Evolutionary conservation across 805 yeast genomes (phyloP), one percentile per base, ranked within the genome.

Genomic region (Allodekkera sacchari): DNA sequence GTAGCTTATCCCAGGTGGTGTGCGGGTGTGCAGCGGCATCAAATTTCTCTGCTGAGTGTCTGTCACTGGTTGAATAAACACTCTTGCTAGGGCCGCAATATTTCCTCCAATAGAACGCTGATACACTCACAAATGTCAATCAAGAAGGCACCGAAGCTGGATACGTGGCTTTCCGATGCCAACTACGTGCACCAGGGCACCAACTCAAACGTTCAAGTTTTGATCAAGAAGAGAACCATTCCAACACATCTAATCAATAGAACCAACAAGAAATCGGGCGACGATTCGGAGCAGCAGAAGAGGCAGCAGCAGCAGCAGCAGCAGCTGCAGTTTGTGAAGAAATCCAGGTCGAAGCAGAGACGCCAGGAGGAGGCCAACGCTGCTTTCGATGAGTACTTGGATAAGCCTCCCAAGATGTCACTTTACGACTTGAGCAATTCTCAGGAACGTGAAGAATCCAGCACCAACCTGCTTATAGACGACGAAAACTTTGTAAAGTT

Each of bases 351-450:
- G 15, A 41, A 41, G 13, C 52, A 46, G 24, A 27, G 43, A 16
- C 43, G 42, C 27, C 25, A 30, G n/a, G 26, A 44, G 27, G 42
- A 37, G 5, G 43, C 35, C 3, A 30, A 32, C 10, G 38, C 32
- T 17, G 43, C 43, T 18, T 52, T 44, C 16, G 41, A 41, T 11
- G 29, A 39, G 2, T 67, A 28, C 15, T 38, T 36, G 11, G 44
- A 55, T 28, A 66, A 59, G 22, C 77, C 77, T 8, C 79, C 78
- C 1, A 47, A 60, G 5, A 52, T 64, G 36, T 70, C 77, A 4
- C 55, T 72, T 17, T 66, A 61, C 38, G 79, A 72, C 41, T 55
- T 68, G 34, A 61, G 47, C 24, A 31, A 57, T 28, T 64, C 64
- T 28, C 67, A 65, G 31, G 61, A 64, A 6, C 55, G 61, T 19